These are phyloP conservation scores for Basidiobolus meristosporus DNA, from an alignment of 371 early-diverging fungal species.

Conservation along the genomic window DNA sequence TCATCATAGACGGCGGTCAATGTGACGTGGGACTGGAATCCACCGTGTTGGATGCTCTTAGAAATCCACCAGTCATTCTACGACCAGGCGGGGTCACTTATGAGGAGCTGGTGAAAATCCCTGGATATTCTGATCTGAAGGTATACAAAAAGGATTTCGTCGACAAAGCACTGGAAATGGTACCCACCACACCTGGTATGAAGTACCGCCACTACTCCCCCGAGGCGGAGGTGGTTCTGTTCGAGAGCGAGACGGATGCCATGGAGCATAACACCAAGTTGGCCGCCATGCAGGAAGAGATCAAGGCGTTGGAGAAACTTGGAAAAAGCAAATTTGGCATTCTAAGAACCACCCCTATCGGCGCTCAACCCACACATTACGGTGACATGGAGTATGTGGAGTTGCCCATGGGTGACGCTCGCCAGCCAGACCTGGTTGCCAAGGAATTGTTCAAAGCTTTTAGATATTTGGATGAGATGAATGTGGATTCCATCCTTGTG, in stretches of 20 bases:
- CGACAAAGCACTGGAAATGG: slow-evolving; percentile 39
- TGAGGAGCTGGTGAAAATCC: slow-evolving; percentile 39
- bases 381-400: too few relatives aligned
- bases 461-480: slow-evolving; percentile 60
- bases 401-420: too few relatives aligned
- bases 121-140: slow-evolving; percentile 27
- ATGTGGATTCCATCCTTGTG: slow-evolving; percentile 66
- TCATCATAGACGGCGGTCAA: slow-evolving; percentile 88
- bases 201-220: slow-evolving; percentile 99
- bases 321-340: too few relatives aligned
- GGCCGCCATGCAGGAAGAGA: too few relatives aligned
- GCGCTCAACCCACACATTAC: too few relatives aligned
- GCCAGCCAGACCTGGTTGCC: slow-evolving; percentile 57
- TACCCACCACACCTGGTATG: slow-evolving; percentile 97
- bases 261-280: too few relatives aligned
- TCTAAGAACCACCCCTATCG: too few relatives aligned
- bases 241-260: slow-evolving; percentile 28
- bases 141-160: slow-evolving; percentile 69
- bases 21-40: slow-evolving; percentile 92
- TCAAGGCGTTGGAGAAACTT: too few relatives aligned
- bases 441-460: slow-evolving; percentile 68
- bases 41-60: slow-evolving; percentile 81
- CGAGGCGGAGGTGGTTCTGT: slow-evolving; percentile 60
- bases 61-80: slow-evolving; percentile 59
- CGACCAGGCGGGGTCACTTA: slow-evolving; percentile 96